Percentiles rank a stretch among this genome's conserved stretches.
These are phyloP conservation scores for Malassezia sp. DNA, from an alignment of 1,284 basidiomycete species.

Conservation along the genomic window DNA sequence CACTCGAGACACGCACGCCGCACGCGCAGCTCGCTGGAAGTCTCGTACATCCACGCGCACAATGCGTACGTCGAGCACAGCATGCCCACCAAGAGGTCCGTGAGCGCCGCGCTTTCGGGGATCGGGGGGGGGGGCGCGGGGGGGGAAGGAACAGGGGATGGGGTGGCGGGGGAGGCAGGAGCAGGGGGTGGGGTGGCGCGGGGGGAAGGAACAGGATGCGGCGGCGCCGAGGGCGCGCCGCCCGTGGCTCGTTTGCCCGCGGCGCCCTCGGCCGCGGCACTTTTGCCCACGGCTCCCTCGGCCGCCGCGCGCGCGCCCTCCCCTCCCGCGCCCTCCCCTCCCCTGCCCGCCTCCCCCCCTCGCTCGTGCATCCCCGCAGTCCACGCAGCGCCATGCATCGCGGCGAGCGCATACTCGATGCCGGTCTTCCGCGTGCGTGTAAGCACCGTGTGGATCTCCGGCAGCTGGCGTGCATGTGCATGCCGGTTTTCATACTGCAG, in stretches of 20 bases:
- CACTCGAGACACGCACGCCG: constrained; percentile 84
- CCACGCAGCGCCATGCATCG: neutral
- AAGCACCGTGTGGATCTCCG: constrained; percentile 9
- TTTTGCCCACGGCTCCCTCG: too few species aligned
- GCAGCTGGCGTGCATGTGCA: constrained; percentile 10
- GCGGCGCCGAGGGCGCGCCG: too few species aligned
- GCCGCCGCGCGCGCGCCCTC: neutral
- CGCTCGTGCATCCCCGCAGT: too few species aligned
- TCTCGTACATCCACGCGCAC: constrained; percentile 79
- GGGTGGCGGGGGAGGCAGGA: too few species aligned
- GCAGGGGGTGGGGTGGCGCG: too few species aligned
- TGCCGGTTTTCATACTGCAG: neutral
- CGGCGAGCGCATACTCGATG: neutral
- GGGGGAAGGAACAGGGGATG: too few species aligned
- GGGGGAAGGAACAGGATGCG: too few species aligned
- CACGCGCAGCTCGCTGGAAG: constrained; percentile 61
- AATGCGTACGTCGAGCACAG: constrained; percentile 91
- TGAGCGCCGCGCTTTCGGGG: neutral
- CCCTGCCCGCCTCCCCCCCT: too few species aligned
- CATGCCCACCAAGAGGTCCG: constrained; percentile 52
- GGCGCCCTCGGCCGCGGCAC: too few species aligned
- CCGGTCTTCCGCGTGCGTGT: neutral
- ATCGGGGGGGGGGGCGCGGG: too few species aligned
- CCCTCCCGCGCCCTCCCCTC: too few species aligned
- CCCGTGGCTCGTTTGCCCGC: too few species aligned